These are phyloP conservation scores for Alternaria viburni DNA, from an alignment of 2,329 filamentous ascomycete species.

Conservation along the genomic window DNA sequence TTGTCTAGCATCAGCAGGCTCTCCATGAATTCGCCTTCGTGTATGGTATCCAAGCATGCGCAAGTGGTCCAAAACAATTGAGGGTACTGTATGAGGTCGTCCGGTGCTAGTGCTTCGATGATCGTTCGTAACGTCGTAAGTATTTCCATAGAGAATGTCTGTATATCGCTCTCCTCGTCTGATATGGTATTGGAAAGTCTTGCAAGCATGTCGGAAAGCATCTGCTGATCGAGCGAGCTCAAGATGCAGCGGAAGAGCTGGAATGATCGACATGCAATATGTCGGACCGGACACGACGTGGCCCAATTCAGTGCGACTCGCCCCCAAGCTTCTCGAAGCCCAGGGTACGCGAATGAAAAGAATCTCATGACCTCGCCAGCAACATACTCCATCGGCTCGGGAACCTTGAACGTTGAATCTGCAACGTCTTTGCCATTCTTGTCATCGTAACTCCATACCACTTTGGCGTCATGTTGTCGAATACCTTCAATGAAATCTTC, in stretches of 20 bases:
- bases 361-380: constrained; percentile 82
- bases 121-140: constrained; percentile 91
- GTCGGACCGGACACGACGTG: constrained; percentile 92
- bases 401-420: constrained; percentile 79
- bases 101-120: constrained; percentile 80
- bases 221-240: constrained; percentile 85
- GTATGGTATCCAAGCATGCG: constrained; percentile 94
- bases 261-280: constrained; percentile 95
- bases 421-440: constrained; percentile 75
- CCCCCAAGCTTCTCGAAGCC: constrained; percentile 89
- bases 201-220: constrained; percentile 96
- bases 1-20: constrained; percentile 90
- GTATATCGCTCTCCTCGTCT: constrained; percentile 89
- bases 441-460: constrained; percentile 95
- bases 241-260: constrained; percentile 96
- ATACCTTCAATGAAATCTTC: constrained; percentile 89
- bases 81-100: constrained; percentile 85
- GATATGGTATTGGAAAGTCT: constrained; percentile 96
- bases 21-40: constrained; percentile 92
- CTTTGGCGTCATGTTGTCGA: constrained; percentile 79
- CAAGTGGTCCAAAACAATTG: constrained; percentile 98
- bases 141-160: constrained; percentile 98
- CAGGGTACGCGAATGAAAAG: constrained; percentile 82
- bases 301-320: constrained; percentile 92
- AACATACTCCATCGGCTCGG: constrained; percentile 83